Percentiles rank a stretch among this genome's conserved stretches.
These are phyloP conservation scores for Gillenia trifoliata DNA, from an alignment of 306 rosid species.

Conservation along the genomic window DNA sequence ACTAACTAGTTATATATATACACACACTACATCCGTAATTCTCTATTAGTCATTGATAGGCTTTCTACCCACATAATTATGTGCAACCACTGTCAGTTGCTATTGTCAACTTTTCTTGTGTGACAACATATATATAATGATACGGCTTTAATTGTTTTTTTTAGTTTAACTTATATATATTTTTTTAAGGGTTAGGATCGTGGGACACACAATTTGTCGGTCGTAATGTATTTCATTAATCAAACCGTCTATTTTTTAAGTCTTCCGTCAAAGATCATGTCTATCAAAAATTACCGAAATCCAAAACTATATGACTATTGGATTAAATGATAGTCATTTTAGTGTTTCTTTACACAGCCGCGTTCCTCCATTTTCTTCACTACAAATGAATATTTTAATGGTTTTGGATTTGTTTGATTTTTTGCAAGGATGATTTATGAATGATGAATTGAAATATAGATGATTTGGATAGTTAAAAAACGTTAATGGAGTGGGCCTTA, in stretches of 20 bases:
- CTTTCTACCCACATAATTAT: background rate
- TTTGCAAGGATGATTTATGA: no score
- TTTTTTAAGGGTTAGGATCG: background rate
- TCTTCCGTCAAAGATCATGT: background rate
- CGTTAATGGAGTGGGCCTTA: background rate
- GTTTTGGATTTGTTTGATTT: no score
- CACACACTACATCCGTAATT: background rate
- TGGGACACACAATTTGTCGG: background rate
- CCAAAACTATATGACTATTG: no score
- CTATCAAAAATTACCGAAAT: no score
- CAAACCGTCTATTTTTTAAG: no score
- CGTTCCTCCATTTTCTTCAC: background rate
- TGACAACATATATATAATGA: no score
- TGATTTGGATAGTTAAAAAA: rapidly evolving
- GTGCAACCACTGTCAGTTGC: background rate
- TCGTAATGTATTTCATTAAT: no score
- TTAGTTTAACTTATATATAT: background rate
- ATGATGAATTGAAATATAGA: no score
- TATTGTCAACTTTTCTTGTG: no score
- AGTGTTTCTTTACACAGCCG: background rate
- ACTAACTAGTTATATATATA: no score
- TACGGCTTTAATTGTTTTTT: background rate
- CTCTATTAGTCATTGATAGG: background rate
- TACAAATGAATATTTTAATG: no score
- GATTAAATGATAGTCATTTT: no score